Base-by-base conservation (phyloP, 1,284 basidiomycete genomes). In the Ceratobasidium sp. region DNA sequence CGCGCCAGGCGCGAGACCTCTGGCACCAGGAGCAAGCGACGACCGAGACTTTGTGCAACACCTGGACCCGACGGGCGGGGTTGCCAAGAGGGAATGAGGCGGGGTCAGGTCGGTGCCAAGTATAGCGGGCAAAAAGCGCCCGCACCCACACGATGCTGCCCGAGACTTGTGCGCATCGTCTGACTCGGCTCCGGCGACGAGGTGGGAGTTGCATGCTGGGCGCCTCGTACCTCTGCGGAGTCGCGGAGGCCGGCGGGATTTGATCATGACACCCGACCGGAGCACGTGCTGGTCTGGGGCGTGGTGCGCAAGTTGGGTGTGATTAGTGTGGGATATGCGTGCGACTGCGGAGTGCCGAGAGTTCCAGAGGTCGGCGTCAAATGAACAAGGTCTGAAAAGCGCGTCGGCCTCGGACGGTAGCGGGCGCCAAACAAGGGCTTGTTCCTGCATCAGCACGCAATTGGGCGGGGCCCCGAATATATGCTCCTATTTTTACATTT, bases 101-200 rank as follows among this genome's bases (percentile, higher is more conserved):
- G 8, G 27, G 57, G 10, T 10, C n/a, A 16, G 10, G 20, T 16
- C 12, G 20, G 20, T 12, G 10, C 57, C 57, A 35, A 60, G 30
- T 35, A 35, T 60, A 35, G 57, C 23, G 1, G 1, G n/a, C 6
- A 60, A 60, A 35, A 60, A 14, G 57, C 57, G 57, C 30, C 3
- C 20, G 57, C 57, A 18, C 14, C 4, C 48, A 50, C 48, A n/a
- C 3, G 12, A 14, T 38, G 48, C 48, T 57, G 57, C 30, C 57
- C 57, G 57, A 60, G 35, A 60, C 14, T 35, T 14, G 30, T 35
- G 33, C 57, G 57, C 57, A n/a, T n/a, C n/a, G n/a, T n/a, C n/a
- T n/a, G n/a, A n/a, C n/a, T n/a, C n/a, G 35, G 57, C 12, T 16
- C 57, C 57, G 57, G 57, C 55, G 55, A 54, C 55, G 55, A 59